A percentile compares a stretch with the other conserved stretches of the same genome.
These are phyloP conservation scores for Gracilaria caudata DNA, from an alignment of 23 red algal species.

Conservation along the genomic window DNA sequence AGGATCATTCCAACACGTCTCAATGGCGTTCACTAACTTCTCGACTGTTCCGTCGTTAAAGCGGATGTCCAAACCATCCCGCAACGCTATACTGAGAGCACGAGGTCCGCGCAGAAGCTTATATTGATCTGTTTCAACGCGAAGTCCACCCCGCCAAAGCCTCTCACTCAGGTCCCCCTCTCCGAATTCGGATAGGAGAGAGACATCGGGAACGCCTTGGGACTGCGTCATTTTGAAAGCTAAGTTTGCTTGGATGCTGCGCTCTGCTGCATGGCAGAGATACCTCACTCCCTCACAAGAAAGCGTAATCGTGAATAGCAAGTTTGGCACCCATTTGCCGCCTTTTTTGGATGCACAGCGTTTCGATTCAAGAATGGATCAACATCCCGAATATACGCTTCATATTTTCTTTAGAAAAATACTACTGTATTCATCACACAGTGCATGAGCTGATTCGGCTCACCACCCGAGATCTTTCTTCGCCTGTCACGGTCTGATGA, in stretches of 20 bases:
- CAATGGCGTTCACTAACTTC: conserved; percentile 43
- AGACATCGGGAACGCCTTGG: conserved; percentile 25
- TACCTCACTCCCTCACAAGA: too few species aligned
- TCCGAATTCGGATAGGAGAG: conserved; percentile 49
- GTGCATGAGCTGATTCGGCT: too few species aligned
- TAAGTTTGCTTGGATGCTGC: neutral
- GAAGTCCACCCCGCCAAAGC: conserved; percentile 71
- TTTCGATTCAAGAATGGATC: conserved; percentile 15
- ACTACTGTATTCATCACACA: too few species aligned
- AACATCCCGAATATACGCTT: too few species aligned
- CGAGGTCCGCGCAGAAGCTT: conserved; percentile 31
- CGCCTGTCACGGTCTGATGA: too few species aligned
- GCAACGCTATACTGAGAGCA: conserved; percentile 22
- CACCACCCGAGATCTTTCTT: too few species aligned
- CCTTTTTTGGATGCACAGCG: conserved; percentile 55
- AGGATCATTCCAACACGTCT: conserved; percentile 55
- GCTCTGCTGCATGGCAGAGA: too few species aligned
- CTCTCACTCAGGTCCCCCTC: conserved; percentile 32
- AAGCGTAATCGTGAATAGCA: conserved; percentile 1
- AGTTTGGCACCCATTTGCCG: conserved; percentile 10
- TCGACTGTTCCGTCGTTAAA: conserved; percentile 28
- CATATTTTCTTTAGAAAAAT: too few species aligned
- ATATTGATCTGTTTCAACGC: conserved; percentile 17
- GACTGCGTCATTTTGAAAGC: conserved; percentile 18
- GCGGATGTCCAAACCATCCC: conserved; percentile 18